Base-by-base conservation (phyloP, 768 basidiomycete species). In the Mycena epipterygia region DNA sequence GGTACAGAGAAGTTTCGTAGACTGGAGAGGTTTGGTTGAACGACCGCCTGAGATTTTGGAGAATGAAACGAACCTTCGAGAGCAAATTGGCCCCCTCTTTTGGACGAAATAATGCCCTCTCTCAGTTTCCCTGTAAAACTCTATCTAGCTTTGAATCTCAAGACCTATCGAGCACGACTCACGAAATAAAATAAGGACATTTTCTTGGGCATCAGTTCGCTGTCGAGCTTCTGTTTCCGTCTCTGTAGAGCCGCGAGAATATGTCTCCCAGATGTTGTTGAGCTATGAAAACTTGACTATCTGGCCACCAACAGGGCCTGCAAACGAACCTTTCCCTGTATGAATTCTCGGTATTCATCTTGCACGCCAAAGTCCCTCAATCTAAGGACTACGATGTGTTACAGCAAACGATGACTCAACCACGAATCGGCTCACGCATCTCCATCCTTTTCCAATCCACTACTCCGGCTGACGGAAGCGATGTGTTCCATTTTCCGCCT, bases 141-240 rank as follows among this genome's bases (percentile, higher is more conserved):
- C 6, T 27, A 25, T 30, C 25, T 27, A 30, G 16, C 32, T 21
- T 57, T 29, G 39, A 30, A 23, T 30, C 60, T 39, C 70, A 27
- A 61, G 32, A 57, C 23, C 23, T n/a, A n/a, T 25, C 17, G 14
- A 46, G 14, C 30, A 33, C 29, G 21, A 83, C 91, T 78, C 72
- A 94, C 93, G 87, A 73, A 94, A 90, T n/a, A 92, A 76, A 37
- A 94, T 93, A 32, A 93, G 80, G 13, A 93, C 79, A 73, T 94
- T 94, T 67, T 90, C 89, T 76, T 92, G 89, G 11, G 83, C 83
- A 48, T 93, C 89, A 39, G 85, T 75, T 27, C 86, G 83, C 55
- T 84, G 83, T 68, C 78, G 85, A 44, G 73, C 75, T 27, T 79
- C 76, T 3, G 76, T 64, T 41, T 83, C 81, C 9, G 80, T 78